Evolutionary conservation across 805 yeast genomes (phyloP).

Genomic region (Teunomyces funiuensis): DNA sequence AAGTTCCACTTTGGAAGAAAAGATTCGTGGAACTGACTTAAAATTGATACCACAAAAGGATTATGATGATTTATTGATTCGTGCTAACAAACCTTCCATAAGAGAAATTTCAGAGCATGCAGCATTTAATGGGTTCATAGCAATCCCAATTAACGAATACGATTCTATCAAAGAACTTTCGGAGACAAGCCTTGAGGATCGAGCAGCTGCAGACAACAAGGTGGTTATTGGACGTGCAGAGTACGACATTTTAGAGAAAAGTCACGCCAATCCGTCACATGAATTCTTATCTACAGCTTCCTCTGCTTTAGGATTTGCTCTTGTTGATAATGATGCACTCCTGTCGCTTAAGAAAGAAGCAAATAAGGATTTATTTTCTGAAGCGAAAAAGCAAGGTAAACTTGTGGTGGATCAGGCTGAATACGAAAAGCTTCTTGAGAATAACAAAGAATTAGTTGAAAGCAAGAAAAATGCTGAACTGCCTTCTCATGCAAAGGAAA

Average conservation of each 20-base stretch:
- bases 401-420: slow-evolving; percentile 14
- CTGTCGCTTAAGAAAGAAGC: slow-evolving; percentile 14
- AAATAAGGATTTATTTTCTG: slow-evolving; percentile 13
- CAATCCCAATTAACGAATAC: slow-evolving; percentile 12
- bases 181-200: neutral
- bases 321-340: slow-evolving; percentile 12
- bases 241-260: slow-evolving; percentile 6
- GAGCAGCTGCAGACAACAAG: slow-evolving; percentile 7
- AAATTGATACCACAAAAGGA: slow-evolving; percentile 23
- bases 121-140: slow-evolving; percentile 25
- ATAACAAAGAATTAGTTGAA: neutral
- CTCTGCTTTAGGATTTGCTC: slow-evolving; percentile 9
- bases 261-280: slow-evolving; percentile 13
- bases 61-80: slow-evolving; percentile 16
- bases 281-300: slow-evolving; percentile 11
- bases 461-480: slow-evolving; percentile 4
- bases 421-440: slow-evolving; percentile 7
- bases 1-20: slow-evolving; percentile 15
- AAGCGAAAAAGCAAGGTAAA: slow-evolving; percentile 19
- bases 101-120: slow-evolving; percentile 25
- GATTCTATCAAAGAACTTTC: neutral
- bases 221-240: slow-evolving; percentile 4
- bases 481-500: slow-evolving; percentile 4
- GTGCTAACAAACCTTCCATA: slow-evolving; percentile 18
- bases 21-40: slow-evolving; percentile 17